Evolutionary conservation across 2,329 filamentous ascomycete species (phyloP).

Genomic region (Fusarium robinianum): DNA sequence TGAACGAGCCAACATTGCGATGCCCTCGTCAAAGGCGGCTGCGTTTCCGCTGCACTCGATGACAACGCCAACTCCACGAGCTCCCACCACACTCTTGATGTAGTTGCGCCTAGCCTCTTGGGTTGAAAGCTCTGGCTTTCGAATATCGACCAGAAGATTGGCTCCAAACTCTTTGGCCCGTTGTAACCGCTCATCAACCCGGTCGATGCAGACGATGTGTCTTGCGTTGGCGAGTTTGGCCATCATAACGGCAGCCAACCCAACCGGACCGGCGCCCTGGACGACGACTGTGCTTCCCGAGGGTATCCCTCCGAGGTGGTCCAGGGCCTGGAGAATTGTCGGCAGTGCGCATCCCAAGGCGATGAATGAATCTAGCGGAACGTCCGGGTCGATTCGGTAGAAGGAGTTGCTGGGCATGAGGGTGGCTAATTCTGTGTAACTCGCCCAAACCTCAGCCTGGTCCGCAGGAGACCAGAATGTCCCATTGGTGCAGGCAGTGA

Average conservation of each 20-base stretch:
- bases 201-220: slow-evolving; percentile 3
- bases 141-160: slow-evolving; percentile 1
- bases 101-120: neutral
- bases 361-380: slow-evolving; percentile 3
- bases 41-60: slow-evolving; percentile 6
- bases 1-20: neutral
- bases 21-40: slow-evolving; percentile 3
- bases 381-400: slow-evolving; percentile 1
- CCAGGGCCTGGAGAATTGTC: slow-evolving; percentile 1
- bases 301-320: slow-evolving; percentile 4
- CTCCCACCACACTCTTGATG: neutral
- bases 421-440: slow-evolving; percentile 3
- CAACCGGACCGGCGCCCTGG: slow-evolving; percentile 1
- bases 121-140: slow-evolving; percentile 1
- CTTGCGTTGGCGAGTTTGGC: slow-evolving; percentile 2
- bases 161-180: slow-evolving; percentile 2
- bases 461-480: slow-evolving; percentile 4
- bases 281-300: neutral
- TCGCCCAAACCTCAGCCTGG: slow-evolving; percentile 4
- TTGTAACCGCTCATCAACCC: neutral
- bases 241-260: slow-evolving; percentile 3
- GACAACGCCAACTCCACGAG: slow-evolving; percentile 1
- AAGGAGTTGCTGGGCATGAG: slow-evolving; percentile 1
- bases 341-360: slow-evolving; percentile 2
- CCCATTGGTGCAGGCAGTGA: slow-evolving; percentile 3